A percentile compares a stretch with the other conserved stretches of the same genome.
Evolutionary conservation across 768 basidiomycete genomes (phyloP).

Genomic region (Rhodocollybia butyracea): DNA sequence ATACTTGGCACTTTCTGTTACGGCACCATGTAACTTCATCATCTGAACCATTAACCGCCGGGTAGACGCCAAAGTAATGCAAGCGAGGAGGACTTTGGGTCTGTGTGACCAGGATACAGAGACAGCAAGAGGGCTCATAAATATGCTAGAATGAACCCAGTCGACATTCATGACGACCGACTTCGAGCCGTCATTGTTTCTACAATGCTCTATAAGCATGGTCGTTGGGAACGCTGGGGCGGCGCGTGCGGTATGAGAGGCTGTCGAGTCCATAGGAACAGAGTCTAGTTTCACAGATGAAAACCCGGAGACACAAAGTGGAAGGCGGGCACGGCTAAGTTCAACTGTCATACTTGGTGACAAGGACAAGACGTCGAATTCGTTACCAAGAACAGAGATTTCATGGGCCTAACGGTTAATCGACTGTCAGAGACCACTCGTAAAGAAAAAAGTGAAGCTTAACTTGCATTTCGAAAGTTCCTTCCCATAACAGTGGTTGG

Average conservation of each 20-base stretch:
- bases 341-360: neutral
- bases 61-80: neutral
- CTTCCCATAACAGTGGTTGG: neutral
- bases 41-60: neutral
- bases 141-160: neutral
- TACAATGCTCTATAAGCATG: neutral
- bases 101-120: neutral
- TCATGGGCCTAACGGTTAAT: neutral
- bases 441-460: neutral
- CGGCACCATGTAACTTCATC: neutral
- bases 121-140: neutral
- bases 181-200: neutral
- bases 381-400: neutral
- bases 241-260: neutral
- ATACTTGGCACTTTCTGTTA: neutral
- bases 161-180: neutral
- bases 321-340: neutral
- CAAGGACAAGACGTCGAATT: neutral
- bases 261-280: neutral
- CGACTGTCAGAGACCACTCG: neutral
- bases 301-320: neutral
- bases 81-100: neutral
- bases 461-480: constrained; percentile 3
- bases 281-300: neutral
- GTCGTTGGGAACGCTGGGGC: neutral